Percentiles rank a stretch among this genome's conserved stretches.
Evolutionary conservation across 495 filamentous ascomycete genomes (phyloP).

Genomic region (Neurospora sp.): DNA sequence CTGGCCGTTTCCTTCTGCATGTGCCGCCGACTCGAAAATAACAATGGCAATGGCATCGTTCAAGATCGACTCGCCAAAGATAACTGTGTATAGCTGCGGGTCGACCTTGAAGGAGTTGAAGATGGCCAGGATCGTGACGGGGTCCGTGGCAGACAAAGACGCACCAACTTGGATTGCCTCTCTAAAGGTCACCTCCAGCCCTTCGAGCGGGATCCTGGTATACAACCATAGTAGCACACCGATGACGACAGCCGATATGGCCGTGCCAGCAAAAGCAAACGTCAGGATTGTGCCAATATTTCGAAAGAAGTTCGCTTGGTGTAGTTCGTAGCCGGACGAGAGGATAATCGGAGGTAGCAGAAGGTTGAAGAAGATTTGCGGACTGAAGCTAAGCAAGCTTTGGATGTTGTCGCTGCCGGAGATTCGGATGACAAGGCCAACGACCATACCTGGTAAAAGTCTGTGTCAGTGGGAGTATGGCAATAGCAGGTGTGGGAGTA

Average conservation of each 20-base stretch:
- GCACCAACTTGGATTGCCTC: constrained; percentile 94
- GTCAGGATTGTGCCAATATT: constrained; percentile 96
- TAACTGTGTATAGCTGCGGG: constrained; percentile 94
- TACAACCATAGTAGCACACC: constrained; percentile 81
- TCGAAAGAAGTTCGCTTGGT: constrained; percentile 97
- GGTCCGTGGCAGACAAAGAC: constrained; percentile 91
- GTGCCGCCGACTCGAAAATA: constrained; percentile 92
- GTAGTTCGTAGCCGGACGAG: constrained; percentile 91
- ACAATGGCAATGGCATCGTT: constrained; percentile 99
- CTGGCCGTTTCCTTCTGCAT: constrained; percentile 56
- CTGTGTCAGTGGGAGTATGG: constrained; percentile 2
- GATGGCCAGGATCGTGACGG: constrained; percentile 93
- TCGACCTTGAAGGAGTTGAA: constrained; percentile 99
- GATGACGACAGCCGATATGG: constrained; percentile 90
- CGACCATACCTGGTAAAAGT: constrained; percentile 67
- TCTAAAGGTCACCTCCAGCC: constrained; percentile 75
- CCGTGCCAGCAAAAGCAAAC: constrained; percentile 96
- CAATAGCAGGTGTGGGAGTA: neutral
- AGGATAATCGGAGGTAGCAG: constrained; percentile 95
- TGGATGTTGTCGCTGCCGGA: constrained; percentile 70
- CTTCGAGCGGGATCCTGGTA: constrained; percentile 75
- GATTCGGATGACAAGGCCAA: constrained; percentile 80
- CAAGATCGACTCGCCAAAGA: constrained; percentile 95
- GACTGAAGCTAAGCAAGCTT: constrained; percentile 86
- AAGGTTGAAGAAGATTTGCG: constrained; percentile 98